Conservation (phyloP, 208 protist genomes). For the Phytomonas francai region DNA sequence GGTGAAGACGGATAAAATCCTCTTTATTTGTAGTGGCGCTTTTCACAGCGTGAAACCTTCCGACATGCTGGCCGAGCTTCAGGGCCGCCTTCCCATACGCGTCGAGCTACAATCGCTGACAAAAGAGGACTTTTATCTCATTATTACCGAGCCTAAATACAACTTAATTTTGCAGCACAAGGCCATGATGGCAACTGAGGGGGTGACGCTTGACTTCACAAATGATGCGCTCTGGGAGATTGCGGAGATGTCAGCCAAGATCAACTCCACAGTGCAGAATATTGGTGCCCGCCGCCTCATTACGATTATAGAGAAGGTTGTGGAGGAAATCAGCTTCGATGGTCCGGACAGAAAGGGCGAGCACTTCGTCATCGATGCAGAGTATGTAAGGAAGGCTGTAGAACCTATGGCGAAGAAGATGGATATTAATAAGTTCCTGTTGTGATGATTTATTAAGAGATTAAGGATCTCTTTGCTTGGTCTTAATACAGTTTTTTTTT, state of each 20-base stretch:
- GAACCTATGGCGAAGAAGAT: constrained; percentile 89
- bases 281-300: constrained; percentile 96
- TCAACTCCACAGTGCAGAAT: constrained; percentile 96
- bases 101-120: constrained; percentile 96
- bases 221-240: constrained; percentile 94
- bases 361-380: constrained; percentile 79
- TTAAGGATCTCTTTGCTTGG: not conserved
- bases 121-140: constrained; percentile 94
- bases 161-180: constrained; percentile 95
- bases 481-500: not conserved
- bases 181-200: constrained; percentile 94
- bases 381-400: constrained; percentile 86
- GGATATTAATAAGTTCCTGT: constrained; percentile 91
- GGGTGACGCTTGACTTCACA: constrained; percentile 91
- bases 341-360: constrained; percentile 81
- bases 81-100: constrained; percentile 96
- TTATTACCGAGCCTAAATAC: constrained; percentile 97
- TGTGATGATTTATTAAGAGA: constrained; percentile 26
- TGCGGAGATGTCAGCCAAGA: constrained; percentile 90
- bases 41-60: constrained; percentile 94
- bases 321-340: constrained; percentile 95
- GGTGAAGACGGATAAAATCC: constrained; percentile 96
- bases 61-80: constrained; percentile 94
- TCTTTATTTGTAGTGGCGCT: constrained; percentile 97
- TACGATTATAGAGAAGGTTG: constrained; percentile 95